Evolutionary conservation across 805 yeast genomes (phyloP), one percentile per base, ranked within the genome.

Genomic region (Starmerella vaccinii): DNA sequence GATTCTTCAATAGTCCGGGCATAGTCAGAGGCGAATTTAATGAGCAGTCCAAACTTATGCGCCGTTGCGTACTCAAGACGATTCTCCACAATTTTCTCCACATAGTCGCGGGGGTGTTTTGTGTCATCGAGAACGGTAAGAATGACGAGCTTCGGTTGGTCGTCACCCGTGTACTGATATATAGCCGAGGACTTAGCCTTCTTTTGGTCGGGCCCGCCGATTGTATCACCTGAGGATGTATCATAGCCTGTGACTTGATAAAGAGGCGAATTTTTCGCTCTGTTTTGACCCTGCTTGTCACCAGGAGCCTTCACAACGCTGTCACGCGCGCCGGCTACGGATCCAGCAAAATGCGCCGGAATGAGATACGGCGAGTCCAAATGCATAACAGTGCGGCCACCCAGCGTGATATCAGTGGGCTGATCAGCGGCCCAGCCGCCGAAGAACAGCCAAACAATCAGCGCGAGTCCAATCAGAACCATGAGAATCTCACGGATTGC

Each of bases 111-210:
- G 29, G 82, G 78, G 62, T 80, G 82, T 54, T 74, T 76, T 50
- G 81, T 86, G 62, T 78, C 85, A 68, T 89, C 95, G 23, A 89
- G 68, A 2, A 82, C 80, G 0, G 95, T 81, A n/a, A 90, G 95
- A 29, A 89, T 63, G 24, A 89, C 80, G 22, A 84, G 60, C 26
- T 47, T 22, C 5, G 71, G 71, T 22, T 49, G 32, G 29, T 47
- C 45, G 16, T 49, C 10, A 32, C 62, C 60, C 41, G 48, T 40
- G 45, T 45, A 60, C 21, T 55, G 57, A 42, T 54, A 58, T 15
- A 57, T 39, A 9, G 55, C 52, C 26, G 40, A 23, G 15, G 46
- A 13, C 23, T 27, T 45, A 3, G 35, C 26, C 35, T 33, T 47
- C 19, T 34, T 27, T 13, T 30, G 24, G 29, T 39, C 46, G 7